Base-by-base conservation (phyloP, 1,139 yeast species). In the Diutina neorugosa region DNA sequence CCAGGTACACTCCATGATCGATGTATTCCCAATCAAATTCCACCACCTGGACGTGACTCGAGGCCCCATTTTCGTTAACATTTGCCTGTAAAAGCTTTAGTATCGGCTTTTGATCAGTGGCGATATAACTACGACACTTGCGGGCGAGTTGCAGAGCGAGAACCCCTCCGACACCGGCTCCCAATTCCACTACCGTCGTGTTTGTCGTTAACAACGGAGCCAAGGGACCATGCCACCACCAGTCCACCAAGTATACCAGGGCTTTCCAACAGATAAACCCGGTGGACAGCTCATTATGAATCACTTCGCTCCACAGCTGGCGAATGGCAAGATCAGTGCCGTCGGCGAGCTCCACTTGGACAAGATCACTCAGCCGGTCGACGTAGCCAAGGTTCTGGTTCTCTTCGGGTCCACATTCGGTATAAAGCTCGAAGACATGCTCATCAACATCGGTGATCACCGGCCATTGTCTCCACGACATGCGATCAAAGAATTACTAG, bases 201-300 rank as follows among this genome's bases (percentile, higher is more conserved):
- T 52, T 54, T 1, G 61, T 58, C 42, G 61, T 23, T 43, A 64
- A 57, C 2, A 53, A 3, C 4, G 16, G 8, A 42, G 54, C 47
- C 20, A 69, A 60, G 1, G 73, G 73, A 54, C 71, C 53, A 0
- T 48, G 44, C 27, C 59, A 59, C 5, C 61, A 52, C 88, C 89
- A 84, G 51, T 79, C 77, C 0, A 74, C 73, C 47, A 84, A 68
- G 5, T 69, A 61, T 1, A 77, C 73, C 1, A 85, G 73, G 1
- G 80, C 69, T 48, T 69, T 69, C 91, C 93, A 85, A 46, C 83
- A 71, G 18, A 84, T 75, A 55, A 80, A 86, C 5, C 93, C 93
- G 0, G 91, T 85, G 2, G 82, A 74, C 0, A 72, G 59, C 44
- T 69, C 67, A 1, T 60, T 60, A 18, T 68, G 65, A 1, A 80